These are phyloP conservation scores for Daldinia loculata DNA, from an alignment of 495 filamentous ascomycete genomes.

Conservation along the genomic window DNA sequence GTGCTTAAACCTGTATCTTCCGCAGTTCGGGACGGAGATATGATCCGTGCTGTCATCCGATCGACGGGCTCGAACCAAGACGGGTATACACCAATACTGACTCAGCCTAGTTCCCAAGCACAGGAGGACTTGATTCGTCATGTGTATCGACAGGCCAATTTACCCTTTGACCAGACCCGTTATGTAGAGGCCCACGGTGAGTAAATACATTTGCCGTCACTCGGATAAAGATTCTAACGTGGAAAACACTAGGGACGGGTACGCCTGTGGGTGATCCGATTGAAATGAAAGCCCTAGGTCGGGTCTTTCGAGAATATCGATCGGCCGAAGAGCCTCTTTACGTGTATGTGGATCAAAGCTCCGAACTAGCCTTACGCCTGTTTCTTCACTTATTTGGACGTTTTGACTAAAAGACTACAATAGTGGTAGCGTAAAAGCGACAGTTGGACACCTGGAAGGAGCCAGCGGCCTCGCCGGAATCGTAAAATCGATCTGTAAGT, in stretches of 20 bases:
- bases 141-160: conserved; percentile 54
- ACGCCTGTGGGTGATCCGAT: conserved; percentile 64
- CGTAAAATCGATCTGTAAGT: conserved; percentile 54
- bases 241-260: conserved; percentile 52
- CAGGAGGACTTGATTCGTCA: conserved; percentile 60
- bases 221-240: background rate
- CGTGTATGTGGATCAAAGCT: conserved; percentile 44
- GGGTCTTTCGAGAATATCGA: conserved; percentile 42
- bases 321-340: conserved; percentile 46
- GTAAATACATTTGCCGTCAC: background rate
- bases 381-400: background rate
- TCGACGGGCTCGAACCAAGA: conserved; percentile 61
- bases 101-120: conserved; percentile 56
- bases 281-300: conserved; percentile 58
- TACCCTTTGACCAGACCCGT: conserved; percentile 51
- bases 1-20: conserved; percentile 62
- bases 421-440: conserved; percentile 62
- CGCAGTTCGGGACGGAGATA: conserved; percentile 57
- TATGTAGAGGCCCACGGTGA: conserved; percentile 58
- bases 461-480: conserved; percentile 60
- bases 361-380: background rate
- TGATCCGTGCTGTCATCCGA: conserved; percentile 67
- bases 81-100: conserved; percentile 59
- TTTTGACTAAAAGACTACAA: background rate
- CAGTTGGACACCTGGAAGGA: conserved; percentile 64